Conservation (phyloP, 441 rosid genomes). For the Pelargonium citronellum region DNA sequence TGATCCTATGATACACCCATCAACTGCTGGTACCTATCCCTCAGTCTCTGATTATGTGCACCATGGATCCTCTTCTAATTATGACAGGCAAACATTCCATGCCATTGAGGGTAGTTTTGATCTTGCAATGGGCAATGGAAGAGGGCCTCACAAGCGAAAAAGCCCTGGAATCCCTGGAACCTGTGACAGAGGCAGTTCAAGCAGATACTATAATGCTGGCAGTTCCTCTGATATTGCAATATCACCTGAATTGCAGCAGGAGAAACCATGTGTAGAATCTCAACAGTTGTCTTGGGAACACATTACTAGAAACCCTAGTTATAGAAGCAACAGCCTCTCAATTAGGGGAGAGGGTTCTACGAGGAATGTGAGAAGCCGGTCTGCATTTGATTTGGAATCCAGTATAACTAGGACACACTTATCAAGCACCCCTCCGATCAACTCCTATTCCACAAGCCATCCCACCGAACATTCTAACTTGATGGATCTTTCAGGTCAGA, state of each 20-base stretch:
- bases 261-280: constrained; percentile 45
- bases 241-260: constrained; percentile 48
- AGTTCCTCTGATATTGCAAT: constrained; percentile 57
- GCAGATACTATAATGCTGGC: constrained; percentile 53
- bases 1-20: constrained; percentile 43
- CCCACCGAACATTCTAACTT: constrained; percentile 37
- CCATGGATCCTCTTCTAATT: constrained; percentile 50
- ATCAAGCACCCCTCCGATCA: constrained; percentile 33
- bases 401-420: constrained; percentile 41
- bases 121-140: constrained; percentile 14
- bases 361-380: constrained; percentile 79
- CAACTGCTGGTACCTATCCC: constrained; percentile 40
- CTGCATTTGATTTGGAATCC: constrained; percentile 55
- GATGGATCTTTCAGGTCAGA: constrained; percentile 31
- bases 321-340: constrained; percentile 43
- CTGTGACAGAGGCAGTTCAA: constrained; percentile 68
- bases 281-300: constrained; percentile 50
- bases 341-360: constrained; percentile 57
- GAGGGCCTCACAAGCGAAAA: constrained; percentile 71
- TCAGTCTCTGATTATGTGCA: constrained; percentile 44
- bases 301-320: constrained; percentile 33
- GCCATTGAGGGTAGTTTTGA: constrained; percentile 39
- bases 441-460: constrained; percentile 41
- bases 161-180: constrained; percentile 40
- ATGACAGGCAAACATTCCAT: constrained; percentile 44